These are phyloP conservation scores for Puccinia coronata DNA, from an alignment of 1,284 basidiomycete species.

Conservation along the genomic window DNA sequence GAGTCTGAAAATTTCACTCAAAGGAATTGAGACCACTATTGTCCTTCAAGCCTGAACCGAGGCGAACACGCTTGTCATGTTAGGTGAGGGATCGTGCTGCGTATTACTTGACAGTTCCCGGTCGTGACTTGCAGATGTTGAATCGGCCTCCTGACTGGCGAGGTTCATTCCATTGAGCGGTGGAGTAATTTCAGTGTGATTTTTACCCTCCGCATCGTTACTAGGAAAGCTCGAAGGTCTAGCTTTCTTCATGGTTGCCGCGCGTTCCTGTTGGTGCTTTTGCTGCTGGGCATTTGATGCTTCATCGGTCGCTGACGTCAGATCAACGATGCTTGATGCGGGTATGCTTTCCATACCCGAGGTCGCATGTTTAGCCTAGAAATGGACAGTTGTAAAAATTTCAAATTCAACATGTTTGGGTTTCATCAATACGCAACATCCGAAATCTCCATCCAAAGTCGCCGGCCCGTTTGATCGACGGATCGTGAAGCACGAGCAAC, in stretches of 20 bases:
- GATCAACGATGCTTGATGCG: background rate
- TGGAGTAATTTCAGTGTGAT: slow-evolving; percentile 32
- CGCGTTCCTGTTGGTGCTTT: slow-evolving; percentile 17
- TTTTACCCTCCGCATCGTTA: slow-evolving; percentile 1
- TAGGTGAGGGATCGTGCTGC: slow-evolving; percentile 27
- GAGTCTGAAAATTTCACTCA: background rate
- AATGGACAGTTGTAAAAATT: background rate
- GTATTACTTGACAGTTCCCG: slow-evolving; percentile 21
- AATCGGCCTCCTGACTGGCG: slow-evolving; percentile 20
- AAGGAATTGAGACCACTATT: background rate
- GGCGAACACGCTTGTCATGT: slow-evolving; percentile 29
- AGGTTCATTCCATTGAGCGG: slow-evolving; percentile 48
- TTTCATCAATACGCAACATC: background rate
- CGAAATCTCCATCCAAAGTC: background rate
- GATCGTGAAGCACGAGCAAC: background rate
- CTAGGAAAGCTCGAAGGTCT: slow-evolving; percentile 5
- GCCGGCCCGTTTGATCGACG: background rate
- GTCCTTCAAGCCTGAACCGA: slow-evolving; percentile 27
- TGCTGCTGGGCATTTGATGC: background rate
- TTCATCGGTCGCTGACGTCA: background rate
- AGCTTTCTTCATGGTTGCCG: slow-evolving; percentile 36
- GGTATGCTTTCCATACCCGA: slow-evolving; percentile 7
- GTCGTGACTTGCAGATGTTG: slow-evolving; percentile 13
- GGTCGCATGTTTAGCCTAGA: slow-evolving; percentile 13
- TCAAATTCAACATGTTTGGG: slow-evolving; percentile 6